Evolutionary conservation across 2,329 filamentous ascomycete species (phyloP), one percentile per base, ranked within the genome.

Genomic region (Fusarium pininemorale): DNA sequence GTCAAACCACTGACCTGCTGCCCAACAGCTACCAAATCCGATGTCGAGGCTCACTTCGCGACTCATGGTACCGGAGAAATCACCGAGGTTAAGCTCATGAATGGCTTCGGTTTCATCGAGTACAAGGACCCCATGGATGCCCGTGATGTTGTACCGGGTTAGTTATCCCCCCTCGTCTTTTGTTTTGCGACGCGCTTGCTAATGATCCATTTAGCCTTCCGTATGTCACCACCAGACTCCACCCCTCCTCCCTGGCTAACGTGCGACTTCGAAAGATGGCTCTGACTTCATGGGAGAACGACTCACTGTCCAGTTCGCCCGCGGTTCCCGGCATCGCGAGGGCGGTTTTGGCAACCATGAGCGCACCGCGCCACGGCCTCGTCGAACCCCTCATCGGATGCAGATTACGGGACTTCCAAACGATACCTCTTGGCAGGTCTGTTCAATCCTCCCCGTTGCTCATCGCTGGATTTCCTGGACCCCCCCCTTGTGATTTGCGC

Each of bases 361-460:
- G 79, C 88, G 90, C 78, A 85, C 84, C 63, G 85, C 88, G 73
- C 89, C 90, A 76, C 94, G 96, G 81, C 96, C 96, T 75, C 93
- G 96, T 82, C 95, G 96, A 84, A 99, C 96, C 78, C 92, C 95
- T 78, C 95, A 95, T 85, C 93, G 96, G 84, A 98, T 99, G 96
- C 93, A 96, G 85, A 97, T 99, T 82, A 93, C 94, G 88, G 96
- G 95, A 87, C 94, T 99, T 85, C 95, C 96, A 83, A 92, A 91
- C 87, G 96, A 98, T 89, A 99, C 96, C 89, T 98, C 95, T 91
- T 99, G 96, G 96, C 96, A 99, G 96, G 96, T 99, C 93, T 96
- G 96, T 93, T 87, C 83, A 82, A 55, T 83, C 84, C 87, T 87
- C 87, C 90, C 87, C 86, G 85, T 89, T 88, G 82, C 80, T 88